These are phyloP conservation scores for Bipolaris zeicola DNA, from an alignment of 2,329 filamentous ascomycete species.

Conservation along the genomic window DNA sequence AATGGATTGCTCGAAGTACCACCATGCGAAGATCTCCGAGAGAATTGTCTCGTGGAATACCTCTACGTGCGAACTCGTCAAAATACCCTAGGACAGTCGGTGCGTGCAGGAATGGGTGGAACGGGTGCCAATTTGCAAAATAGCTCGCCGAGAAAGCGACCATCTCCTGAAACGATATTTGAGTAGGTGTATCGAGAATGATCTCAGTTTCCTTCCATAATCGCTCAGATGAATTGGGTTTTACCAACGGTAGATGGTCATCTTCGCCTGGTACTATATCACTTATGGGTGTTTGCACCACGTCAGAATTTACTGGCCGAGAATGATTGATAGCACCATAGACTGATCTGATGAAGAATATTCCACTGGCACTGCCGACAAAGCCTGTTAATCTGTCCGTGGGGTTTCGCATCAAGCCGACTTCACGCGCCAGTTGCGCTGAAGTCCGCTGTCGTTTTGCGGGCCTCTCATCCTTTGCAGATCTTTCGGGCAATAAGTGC, in stretches of 20 bases:
- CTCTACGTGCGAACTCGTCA: constrained; percentile 50
- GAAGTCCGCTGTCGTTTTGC: constrained; percentile 24
- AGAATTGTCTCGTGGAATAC: constrained; percentile 33
- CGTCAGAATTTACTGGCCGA: constrained; percentile 20
- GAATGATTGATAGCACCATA: constrained; percentile 54
- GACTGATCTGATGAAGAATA: constrained; percentile 64
- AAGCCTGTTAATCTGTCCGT: constrained; percentile 59
- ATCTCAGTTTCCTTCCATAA: constrained; percentile 46
- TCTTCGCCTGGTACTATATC: constrained; percentile 63
- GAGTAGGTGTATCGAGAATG: constrained; percentile 8
- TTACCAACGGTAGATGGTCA: constrained; percentile 52
- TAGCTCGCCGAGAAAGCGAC: constrained; percentile 59
- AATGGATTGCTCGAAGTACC: constrained; percentile 58
- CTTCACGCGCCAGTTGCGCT: constrained; percentile 43
- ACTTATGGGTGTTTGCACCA: constrained; percentile 32
- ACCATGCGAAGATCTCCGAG: constrained; percentile 45
- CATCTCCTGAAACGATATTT: constrained; percentile 55
- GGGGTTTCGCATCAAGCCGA: constrained; percentile 60
- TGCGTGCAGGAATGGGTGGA: constrained; percentile 63
- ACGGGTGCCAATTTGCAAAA: constrained; percentile 64
- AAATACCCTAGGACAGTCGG: constrained; percentile 57
- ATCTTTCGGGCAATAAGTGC: neutral
- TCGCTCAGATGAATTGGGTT: constrained; percentile 21
- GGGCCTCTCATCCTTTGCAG: constrained; percentile 8
- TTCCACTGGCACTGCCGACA: constrained; percentile 63